phyloP scores from a whole-genome alignment of 768 basidiomycete species.

The Leccinum fibrillosum region DNA sequence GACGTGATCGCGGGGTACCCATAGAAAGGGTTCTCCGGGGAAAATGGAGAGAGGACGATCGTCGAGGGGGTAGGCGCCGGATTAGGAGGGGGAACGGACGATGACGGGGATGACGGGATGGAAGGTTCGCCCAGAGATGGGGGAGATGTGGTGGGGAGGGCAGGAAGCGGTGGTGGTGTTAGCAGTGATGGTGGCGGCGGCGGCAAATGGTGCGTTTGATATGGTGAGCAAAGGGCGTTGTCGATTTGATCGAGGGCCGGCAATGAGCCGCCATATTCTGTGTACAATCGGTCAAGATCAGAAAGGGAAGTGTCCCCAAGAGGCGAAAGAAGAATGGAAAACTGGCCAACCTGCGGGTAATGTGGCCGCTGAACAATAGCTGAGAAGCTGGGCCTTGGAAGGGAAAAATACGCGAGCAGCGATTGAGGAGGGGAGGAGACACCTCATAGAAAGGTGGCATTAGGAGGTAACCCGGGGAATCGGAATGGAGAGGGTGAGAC shows the following conservation, averaged over 20 bases:
- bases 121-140: not conserved
- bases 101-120: not conserved
- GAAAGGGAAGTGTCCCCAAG: not conserved
- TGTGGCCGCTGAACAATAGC: conserved; percentile 47
- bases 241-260: conserved; percentile 48
- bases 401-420: conserved; percentile 67
- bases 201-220: conserved; percentile 6
- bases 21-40: conserved; percentile 68
- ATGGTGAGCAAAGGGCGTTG: conserved; percentile 40
- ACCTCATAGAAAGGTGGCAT: conserved; percentile 37
- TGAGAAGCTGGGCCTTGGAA: conserved; percentile 49
- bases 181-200: not conserved
- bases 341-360: conserved; percentile 48
- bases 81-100: not conserved
- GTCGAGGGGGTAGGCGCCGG: conserved; percentile 6
- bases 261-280: conserved; percentile 65
- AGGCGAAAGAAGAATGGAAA: not conserved
- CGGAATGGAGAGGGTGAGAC: conserved; percentile 23
- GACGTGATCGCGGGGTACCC: conserved; percentile 56
- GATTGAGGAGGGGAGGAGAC: conserved; percentile 56
- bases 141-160: not conserved
- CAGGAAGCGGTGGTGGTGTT: not conserved
- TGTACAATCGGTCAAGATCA: conserved; percentile 13
- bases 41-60: conserved; percentile 46
- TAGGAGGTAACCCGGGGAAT: conserved; percentile 1